phyloP scores from a whole-genome alignment of 1,139 yeast species.

The Geotrichum restrictum region DNA sequence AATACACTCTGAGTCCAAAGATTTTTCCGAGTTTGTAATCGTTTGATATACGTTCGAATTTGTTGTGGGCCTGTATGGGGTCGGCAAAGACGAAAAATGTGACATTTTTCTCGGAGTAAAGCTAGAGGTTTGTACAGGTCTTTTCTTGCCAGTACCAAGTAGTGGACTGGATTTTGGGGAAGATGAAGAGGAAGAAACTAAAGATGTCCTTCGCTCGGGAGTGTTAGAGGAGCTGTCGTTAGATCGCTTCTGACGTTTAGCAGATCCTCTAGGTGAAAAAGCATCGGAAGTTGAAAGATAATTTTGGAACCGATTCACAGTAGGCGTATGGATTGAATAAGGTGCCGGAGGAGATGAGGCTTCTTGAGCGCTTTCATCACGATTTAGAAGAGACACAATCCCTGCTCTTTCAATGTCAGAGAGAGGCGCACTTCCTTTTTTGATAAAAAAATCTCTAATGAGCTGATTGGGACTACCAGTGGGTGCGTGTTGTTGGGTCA shows the following conservation, averaged over 20 bases:
- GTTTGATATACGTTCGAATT: constrained; percentile 7
- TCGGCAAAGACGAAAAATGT: constrained; percentile 8
- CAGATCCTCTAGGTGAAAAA: neutral
- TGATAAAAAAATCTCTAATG: constrained; percentile 16
- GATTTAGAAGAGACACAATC: constrained; percentile 13
- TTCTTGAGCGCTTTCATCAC: neutral
- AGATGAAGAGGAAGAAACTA: neutral
- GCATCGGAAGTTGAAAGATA: neutral
- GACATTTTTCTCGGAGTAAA: constrained; percentile 12
- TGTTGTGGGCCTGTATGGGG: constrained; percentile 13
- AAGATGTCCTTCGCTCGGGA: neutral
- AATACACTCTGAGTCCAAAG: neutral
- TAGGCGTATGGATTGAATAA: constrained; percentile 7
- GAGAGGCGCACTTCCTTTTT: constrained; percentile 16
- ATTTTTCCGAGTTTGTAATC: neutral
- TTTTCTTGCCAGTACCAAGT: neutral
- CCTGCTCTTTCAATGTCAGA: constrained; percentile 18
- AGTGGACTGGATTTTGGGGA: constrained; percentile 9
- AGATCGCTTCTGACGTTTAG: constrained; percentile 4
- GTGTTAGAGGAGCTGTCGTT: neutral
- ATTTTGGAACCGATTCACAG: constrained; percentile 1
- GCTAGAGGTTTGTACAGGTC: constrained; percentile 6
- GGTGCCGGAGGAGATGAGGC: neutral
- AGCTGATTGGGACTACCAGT: constrained; percentile 15
- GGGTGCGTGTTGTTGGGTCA: neutral